A percentile compares a stretch with the other conserved stretches of the same genome.
Conservation (phyloP, 2,329 filamentous ascomycete species). For the Fusarium sp. region DNA sequence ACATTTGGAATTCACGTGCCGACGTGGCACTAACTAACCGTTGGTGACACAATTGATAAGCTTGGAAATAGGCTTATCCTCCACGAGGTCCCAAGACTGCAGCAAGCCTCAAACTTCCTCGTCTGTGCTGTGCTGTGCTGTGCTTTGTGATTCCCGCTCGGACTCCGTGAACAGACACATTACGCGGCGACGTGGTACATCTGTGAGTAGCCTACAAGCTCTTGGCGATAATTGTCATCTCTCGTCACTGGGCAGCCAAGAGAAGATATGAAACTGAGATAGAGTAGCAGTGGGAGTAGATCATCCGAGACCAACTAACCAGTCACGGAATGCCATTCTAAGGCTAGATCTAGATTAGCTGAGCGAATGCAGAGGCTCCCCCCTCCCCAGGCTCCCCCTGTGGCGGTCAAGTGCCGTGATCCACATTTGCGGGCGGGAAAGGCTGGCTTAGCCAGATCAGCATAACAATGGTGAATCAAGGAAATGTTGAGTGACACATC, state of each 20-base stretch:
- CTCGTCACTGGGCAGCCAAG: background rate
- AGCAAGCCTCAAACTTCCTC: conserved; percentile 31
- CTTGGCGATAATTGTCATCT: conserved; percentile 28
- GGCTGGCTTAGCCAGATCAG: conserved; percentile 36
- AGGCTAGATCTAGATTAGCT: conserved; percentile 43
- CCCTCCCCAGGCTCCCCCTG: no score
- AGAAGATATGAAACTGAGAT: background rate
- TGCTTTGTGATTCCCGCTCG: background rate
- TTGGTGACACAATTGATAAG: conserved; percentile 42
- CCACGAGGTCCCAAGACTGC: conserved; percentile 19
- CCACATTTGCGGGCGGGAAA: conserved; percentile 37
- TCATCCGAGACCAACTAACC: conserved; percentile 8
- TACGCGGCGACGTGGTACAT: conserved; percentile 43
- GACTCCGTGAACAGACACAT: conserved; percentile 26
- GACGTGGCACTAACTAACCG: no score
- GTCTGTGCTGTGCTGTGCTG: no score
- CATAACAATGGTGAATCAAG: conserved; percentile 1
- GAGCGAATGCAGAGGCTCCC: conserved; percentile 13
- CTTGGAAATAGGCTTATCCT: conserved; percentile 42
- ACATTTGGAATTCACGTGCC: conserved; percentile 5
- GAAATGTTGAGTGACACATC: conserved; percentile 8
- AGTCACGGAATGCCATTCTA: conserved; percentile 19
- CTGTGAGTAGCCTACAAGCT: background rate
- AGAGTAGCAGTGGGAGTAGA: conserved; percentile 22
- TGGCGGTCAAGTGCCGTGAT: conserved; percentile 39